Conservation (phyloP, 495 filamentous ascomycete species). For the Pseudevernia furfuracea region DNA sequence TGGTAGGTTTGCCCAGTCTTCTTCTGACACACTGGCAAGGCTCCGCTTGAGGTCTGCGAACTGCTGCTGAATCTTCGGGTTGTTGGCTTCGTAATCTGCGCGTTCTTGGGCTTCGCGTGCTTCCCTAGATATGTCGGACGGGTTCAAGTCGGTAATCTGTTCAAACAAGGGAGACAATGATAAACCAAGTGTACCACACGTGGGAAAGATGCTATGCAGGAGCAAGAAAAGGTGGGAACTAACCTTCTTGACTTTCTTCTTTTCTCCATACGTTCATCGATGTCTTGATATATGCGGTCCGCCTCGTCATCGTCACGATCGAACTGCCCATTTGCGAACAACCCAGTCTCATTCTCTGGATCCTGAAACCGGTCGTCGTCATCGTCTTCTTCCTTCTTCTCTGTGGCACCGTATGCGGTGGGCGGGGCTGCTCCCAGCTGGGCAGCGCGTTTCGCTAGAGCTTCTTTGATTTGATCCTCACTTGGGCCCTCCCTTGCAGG, state of each 20-base stretch:
- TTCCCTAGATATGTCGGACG: constrained; percentile 71
- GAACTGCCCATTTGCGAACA: constrained; percentile 89
- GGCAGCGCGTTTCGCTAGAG: constrained; percentile 83
- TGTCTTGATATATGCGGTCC: constrained; percentile 85
- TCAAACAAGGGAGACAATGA: constrained; percentile 55
- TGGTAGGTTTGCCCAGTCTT: constrained; percentile 92
- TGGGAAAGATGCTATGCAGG: constrained; percentile 16
- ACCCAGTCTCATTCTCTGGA: constrained; percentile 90
- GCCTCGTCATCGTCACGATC: constrained; percentile 97
- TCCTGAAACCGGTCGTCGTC: constrained; percentile 88
- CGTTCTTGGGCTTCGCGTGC: constrained; percentile 82
- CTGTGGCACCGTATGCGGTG: constrained; percentile 66
- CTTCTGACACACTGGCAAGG: constrained; percentile 79
- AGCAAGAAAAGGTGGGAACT: constrained; percentile 40
- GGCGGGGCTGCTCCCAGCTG: constrained; percentile 72
- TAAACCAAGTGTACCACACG: constrained; percentile 57
- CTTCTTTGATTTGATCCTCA: constrained; percentile 97
- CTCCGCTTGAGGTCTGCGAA: constrained; percentile 94
- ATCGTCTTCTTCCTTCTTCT: constrained; percentile 70
- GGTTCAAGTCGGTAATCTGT: constrained; percentile 79
- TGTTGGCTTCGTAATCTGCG: constrained; percentile 91
- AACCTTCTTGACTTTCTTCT: constrained; percentile 83
- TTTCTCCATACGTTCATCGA: constrained; percentile 94
- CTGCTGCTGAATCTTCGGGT: constrained; percentile 97
- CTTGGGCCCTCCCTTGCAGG: constrained; percentile 94